These are phyloP conservation scores for Phytophthora pisi DNA, from an alignment of 352 stramenopile genomes.

Conservation along the genomic window DNA sequence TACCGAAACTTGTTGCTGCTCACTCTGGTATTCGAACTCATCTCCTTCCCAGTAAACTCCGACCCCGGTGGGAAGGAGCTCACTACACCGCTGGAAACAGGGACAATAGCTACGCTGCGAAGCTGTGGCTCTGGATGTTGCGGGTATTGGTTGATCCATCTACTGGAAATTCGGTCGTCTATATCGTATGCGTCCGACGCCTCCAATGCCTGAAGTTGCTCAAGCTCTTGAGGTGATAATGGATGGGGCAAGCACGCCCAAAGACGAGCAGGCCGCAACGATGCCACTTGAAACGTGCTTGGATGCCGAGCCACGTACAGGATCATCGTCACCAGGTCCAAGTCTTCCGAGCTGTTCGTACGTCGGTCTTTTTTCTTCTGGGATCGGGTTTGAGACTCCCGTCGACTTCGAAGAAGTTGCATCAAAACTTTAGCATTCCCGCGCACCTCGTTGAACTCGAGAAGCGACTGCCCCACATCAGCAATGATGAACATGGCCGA, in stretches of 20 bases:
- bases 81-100: not conserved
- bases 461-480: conserved; percentile 11
- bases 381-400: not conserved
- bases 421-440: conserved; percentile 8
- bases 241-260: conserved; percentile 14
- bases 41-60: not conserved
- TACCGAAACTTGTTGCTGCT: not conserved
- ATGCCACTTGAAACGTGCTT: not conserved
- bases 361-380: not conserved
- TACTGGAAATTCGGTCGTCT: not conserved
- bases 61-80: conserved; percentile 10
- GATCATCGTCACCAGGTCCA: conserved; percentile 1
- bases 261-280: not conserved
- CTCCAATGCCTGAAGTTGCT: not conserved
- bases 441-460: conserved; percentile 21
- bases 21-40: not conserved
- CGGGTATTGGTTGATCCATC: not conserved
- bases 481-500: conserved; percentile 12
- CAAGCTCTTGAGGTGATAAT: not conserved
- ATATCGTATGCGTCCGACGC: not conserved
- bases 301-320: conserved; percentile 8
- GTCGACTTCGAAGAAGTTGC: conserved; percentile 1
- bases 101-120: not conserved
- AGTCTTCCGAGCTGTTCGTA: not conserved
- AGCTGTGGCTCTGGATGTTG: not conserved